Base-by-base conservation (phyloP, 331 rosid species). In the Saraca asoca region DNA sequence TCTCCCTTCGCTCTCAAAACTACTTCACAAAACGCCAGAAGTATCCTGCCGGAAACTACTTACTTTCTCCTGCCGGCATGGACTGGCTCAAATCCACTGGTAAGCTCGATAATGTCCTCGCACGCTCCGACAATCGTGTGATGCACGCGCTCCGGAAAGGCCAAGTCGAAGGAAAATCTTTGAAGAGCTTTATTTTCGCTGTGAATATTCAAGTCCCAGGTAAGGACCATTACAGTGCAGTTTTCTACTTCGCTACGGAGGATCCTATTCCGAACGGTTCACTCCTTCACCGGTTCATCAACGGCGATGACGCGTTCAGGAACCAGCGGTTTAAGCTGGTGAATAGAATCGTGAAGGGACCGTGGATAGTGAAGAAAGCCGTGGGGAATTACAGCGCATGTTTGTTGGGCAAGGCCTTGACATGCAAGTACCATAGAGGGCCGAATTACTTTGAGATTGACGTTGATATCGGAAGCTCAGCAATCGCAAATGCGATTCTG, bases 291-390 rank as follows among this genome's bases (percentile, higher is more conserved):
- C 92, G 89, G 71, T 91, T 91, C 78, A 61, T 91, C 55, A 80
- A 85, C 18, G 96, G 96, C 1, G 95, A 91, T 54, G 95, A 91
- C 41, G 14, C 74, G 3, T 91, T 85, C 70, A 41, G 96, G 31
- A 91, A 91, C 50, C 95, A 88, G 68, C 87, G 98, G 84, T 77
- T 91, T 76, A 91, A 91, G 78, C 51, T 91, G 55, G 96, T 91
- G 81, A 91, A 85, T 77, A 85, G 95, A 75, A 89, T 91, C 82
- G 98, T 81, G 58, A 91, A 91, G 45, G 98, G 98, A 0, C 96
- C 98, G 42, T 91, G 98, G 98, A 85, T 91, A 20, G 88, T 91
- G 55, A 90, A 87, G 75, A 85, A 85, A 42, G 72, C 98, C 66
- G 95, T 83, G 44, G 98, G 98, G 61, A 91, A 73, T 63, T 68